Evolutionary conservation across 169 alveolate genomes (phyloP), one percentile per base, ranked within the genome.

Genomic region (Plasmodium gonderi): DNA sequence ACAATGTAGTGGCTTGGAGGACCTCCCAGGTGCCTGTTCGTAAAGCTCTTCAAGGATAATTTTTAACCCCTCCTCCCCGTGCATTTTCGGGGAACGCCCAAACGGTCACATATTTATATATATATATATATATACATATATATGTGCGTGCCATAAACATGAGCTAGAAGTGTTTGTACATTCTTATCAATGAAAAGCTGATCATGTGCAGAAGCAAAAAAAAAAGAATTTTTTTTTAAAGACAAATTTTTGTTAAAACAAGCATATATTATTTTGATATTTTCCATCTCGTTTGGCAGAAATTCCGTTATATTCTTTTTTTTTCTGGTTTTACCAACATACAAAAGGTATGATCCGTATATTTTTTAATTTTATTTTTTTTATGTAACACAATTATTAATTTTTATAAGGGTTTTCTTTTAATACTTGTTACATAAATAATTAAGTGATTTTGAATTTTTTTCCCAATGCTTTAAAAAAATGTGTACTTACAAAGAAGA

Each of bases 1-100:
- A 0, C 76, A 60, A 4, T 87, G 93, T 42, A 75, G 80, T 11
- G 93, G 93, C 1, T 67, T 87, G 29, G 17, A 33, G 3, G 47
- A 87, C 47, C 75, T 87, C 31, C 93, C 93, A 0, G 72, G 51
- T 29, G 93, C 93, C 6, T 87, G 93, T 29, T 6, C 75, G 2
- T 83, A 44, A 17, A 3, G 38, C 3, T 8, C 36, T 4, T 42
- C 26, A 1, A 14, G 7, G 33, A n/a, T 12, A 54, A 54, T 54
- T 54, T 17, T 2, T 17, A n/a, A n/a, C n/a, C n/a, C n/a, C n/a
- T n/a, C n/a, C n/a, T n/a, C n/a, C n/a, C n/a, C n/a, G n/a, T n/a
- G n/a, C n/a, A n/a, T n/a, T n/a, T 54, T 54, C 23, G 51, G 51
- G 51, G 51, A 42, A n/a, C n/a, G n/a, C n/a, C n/a, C n/a, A n/a